Evolutionary conservation across 257 asterid genomes (phyloP), one percentile per base, ranked within the genome.

Genomic region (Verbascum thapsus): DNA sequence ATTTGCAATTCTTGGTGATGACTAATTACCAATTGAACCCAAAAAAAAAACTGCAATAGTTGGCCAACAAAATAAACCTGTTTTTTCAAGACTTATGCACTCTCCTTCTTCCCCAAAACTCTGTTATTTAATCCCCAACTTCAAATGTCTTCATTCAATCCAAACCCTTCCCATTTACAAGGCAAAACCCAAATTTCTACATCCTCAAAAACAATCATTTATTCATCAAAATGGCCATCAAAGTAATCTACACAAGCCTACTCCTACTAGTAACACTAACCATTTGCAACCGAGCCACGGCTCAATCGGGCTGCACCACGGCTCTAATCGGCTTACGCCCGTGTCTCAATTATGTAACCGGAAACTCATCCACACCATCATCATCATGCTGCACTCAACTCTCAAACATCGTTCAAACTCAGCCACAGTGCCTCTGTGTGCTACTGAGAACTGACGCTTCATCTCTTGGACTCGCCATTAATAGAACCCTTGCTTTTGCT

Each of bases 381-480:
- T 18, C 76, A 6, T 51, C 80, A 3, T 87, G 91, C 61, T 87
- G 95, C 74, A 59, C 78, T 8, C 84, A 78, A 72, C 84, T 86
- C 6, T 63, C 63, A 5, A 58, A 44, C 7, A 74, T 82, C 0
- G 83, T 84, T 3, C 57, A 76, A 5, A 62, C 88, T 0, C 73
- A 82, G 32, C 91, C 95, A 0, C 76, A 37, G 53, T 87, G 95
- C 42, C 73, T 87, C 0, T 86, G 95, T 55, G 1, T 70, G 17
- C 55, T 83, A 30, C 56, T 76, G 50, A 78, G 68, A 18, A 77
- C 74, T 12, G 75, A 78, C 0, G 76, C 71, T 39, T 62, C 80
- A 10, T 54, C 77, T 15, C 47, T 66, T 2, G 91, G 89, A 17
- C 18, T 76, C 68, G 68, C 49, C 55, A 74, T 87, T 0, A 84